These are phyloP conservation scores for Kodamaea fungicola DNA, from an alignment of 1,139 yeast species.

Conservation along the genomic window DNA sequence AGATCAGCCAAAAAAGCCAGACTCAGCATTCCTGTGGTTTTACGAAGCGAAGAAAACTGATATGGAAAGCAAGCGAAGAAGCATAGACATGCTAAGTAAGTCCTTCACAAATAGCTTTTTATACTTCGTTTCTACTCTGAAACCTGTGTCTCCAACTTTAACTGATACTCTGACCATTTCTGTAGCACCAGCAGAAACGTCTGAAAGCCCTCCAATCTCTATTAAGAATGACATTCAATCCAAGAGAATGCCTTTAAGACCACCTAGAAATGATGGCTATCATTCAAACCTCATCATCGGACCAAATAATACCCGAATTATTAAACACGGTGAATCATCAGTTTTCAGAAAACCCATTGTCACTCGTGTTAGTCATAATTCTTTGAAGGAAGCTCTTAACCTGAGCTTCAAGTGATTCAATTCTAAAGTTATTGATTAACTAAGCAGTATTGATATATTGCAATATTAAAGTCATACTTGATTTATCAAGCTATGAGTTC, in stretches of 20 bases:
- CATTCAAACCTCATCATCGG: constrained; percentile 48
- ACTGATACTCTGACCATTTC: constrained; percentile 2
- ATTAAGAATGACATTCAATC: constrained; percentile 15
- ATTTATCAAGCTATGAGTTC: too few species aligned
- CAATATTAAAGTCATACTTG: not conserved
- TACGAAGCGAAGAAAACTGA: too few species aligned
- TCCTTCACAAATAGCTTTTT: constrained; percentile 19
- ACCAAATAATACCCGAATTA: constrained; percentile 40
- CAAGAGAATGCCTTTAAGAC: constrained; percentile 24
- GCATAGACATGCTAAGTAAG: constrained; percentile 13
- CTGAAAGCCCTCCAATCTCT: constrained; percentile 16
- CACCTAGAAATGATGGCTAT: constrained; percentile 27
- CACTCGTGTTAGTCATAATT: constrained; percentile 27
- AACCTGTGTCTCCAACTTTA: too few species aligned
- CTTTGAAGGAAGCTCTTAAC: constrained; percentile 33
- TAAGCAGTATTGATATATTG: not conserved
- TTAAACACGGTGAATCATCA: constrained; percentile 43
- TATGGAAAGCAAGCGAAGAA: constrained; percentile 1
- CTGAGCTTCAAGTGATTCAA: constrained; percentile 8
- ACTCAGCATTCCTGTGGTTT: too few species aligned
- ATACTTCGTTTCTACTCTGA: constrained; percentile 11
- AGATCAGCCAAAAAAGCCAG: constrained; percentile 7
- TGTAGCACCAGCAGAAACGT: constrained; percentile 10
- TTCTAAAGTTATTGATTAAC: not conserved
- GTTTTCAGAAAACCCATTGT: constrained; percentile 39